These are phyloP conservation scores for Candida ponderosae DNA, from an alignment of 805 yeast genomes.

Conservation along the genomic window DNA sequence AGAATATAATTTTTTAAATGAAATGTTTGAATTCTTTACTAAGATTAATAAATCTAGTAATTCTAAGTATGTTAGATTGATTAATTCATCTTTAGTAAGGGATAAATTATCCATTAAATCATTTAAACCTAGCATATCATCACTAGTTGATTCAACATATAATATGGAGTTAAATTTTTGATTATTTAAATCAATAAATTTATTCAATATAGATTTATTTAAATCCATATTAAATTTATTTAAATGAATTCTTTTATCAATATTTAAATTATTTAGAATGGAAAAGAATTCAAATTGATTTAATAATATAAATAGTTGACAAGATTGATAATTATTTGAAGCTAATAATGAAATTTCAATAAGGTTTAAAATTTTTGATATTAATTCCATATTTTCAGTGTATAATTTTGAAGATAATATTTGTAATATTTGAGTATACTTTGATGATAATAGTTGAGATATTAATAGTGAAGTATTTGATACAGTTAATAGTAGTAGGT, in stretches of 20 bases:
- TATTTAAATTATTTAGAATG: constrained; percentile 32
- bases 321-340: constrained; percentile 13
- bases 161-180: constrained; percentile 11
- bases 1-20: constrained; percentile 53
- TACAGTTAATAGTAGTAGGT: constrained; percentile 7
- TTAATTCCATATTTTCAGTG: constrained; percentile 16
- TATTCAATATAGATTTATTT: constrained; percentile 4
- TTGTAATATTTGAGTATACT: neutral
- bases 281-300: constrained; percentile 39
- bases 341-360: constrained; percentile 12
- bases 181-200: constrained; percentile 8
- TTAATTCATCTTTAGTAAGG: constrained; percentile 35
- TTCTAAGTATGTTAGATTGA: constrained; percentile 30
- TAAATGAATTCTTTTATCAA: constrained; percentile 20
- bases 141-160: neutral
- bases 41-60: constrained; percentile 49
- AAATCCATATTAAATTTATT: constrained; percentile 7
- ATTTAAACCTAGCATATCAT: neutral
- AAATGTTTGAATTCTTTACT: constrained; percentile 45
- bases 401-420: constrained; percentile 10
- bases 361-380: constrained; percentile 12
- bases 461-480: constrained; percentile 10
- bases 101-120: neutral
- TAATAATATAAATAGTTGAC: constrained; percentile 28
- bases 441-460: constrained; percentile 10